Conservation (phyloP, 495 filamentous ascomycete species). For the Aspergillus hancockii region DNA sequence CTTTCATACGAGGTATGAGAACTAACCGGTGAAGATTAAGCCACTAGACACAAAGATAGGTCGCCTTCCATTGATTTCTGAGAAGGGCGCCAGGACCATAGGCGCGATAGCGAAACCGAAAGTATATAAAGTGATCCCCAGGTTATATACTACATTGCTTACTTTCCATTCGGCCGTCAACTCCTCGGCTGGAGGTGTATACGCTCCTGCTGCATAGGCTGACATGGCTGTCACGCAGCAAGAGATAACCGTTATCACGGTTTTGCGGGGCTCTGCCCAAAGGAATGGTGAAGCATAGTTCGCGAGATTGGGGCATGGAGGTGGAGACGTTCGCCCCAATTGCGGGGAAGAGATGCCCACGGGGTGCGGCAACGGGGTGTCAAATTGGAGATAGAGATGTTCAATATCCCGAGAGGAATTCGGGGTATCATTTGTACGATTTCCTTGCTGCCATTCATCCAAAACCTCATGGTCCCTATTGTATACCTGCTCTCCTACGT, state of each 20-base stretch:
- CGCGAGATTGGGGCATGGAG: constrained; percentile 56
- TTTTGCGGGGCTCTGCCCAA: constrained; percentile 64
- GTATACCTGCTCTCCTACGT: not conserved
- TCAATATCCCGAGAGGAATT: constrained; percentile 39
- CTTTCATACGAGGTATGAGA: not conserved
- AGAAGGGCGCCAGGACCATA: constrained; percentile 82
- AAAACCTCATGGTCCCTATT: not conserved
- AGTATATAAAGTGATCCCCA: constrained; percentile 78
- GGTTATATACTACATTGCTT: constrained; percentile 56
- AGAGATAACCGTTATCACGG: constrained; percentile 61
- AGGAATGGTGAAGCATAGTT: constrained; percentile 62
- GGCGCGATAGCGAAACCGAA: constrained; percentile 75
- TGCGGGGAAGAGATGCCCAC: constrained; percentile 27
- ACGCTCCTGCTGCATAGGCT: constrained; percentile 73
- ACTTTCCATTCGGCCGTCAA: constrained; percentile 60
- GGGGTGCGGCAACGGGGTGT: constrained; percentile 58
- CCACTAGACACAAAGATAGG: constrained; percentile 72
- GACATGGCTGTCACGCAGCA: constrained; percentile 71
- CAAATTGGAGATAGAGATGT: constrained; percentile 66
- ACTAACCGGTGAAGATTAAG: constrained; percentile 52
- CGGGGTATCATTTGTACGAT: not conserved
- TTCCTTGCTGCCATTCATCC: not conserved
- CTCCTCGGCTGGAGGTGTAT: constrained; percentile 60
- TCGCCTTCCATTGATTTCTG: constrained; percentile 73
- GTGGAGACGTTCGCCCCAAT: constrained; percentile 30